Base-by-base conservation (phyloP, 2,329 filamentous ascomycete genomes). In the Sporothrix inflata region DNA sequence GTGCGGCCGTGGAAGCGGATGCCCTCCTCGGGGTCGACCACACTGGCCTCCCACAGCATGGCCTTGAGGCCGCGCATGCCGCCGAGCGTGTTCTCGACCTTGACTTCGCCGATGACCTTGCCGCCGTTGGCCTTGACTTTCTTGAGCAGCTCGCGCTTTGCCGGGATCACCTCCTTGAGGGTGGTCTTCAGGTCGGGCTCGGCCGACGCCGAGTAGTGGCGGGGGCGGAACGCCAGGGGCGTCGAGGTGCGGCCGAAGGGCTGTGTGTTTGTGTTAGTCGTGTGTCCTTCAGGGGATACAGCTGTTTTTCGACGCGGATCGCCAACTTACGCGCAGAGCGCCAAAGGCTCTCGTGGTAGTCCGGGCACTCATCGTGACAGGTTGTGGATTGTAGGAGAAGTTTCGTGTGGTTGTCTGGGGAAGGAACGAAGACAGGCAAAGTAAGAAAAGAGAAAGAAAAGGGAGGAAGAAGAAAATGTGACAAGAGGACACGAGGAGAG, bases 1-100 rank as follows among this genome's bases (percentile, higher is more conserved):
- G 94, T 98, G 79, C 92, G 92, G 80, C 96, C 96, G 82, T 98
- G 96, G 87, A 99, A 99, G 75, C 95, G 93, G 80, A 99, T 99
- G 73, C 96, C 96, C 84, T 98, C 94, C 79, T 99, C 92, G 77
- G 96, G 92, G 80, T 99, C 96, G 67, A 99, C 90, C 30, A 98
- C 95, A 12, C 94, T 98, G 63, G 96, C 96, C 83, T 99, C 96
- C 96, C 96, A 99, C 71, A 99, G 89, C 94, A 99, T 98, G 77
- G 94, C 93, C 85, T 97, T 98, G 77, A 99, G 89, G 51, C 95
- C 95, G 83, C 94, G 92, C 96, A 98, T 98, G 79, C 96, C 96
- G 78, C 96, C 96, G 77, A 98, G 89, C 27, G 93, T 93, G 83
- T 96, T 97, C 83, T 95, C 93, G 61, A 98, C 89, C 86, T 95